These are phyloP conservation scores for Orbilia brochopaga DNA, from an alignment of 2,329 filamentous ascomycete genomes.

Conservation along the genomic window DNA sequence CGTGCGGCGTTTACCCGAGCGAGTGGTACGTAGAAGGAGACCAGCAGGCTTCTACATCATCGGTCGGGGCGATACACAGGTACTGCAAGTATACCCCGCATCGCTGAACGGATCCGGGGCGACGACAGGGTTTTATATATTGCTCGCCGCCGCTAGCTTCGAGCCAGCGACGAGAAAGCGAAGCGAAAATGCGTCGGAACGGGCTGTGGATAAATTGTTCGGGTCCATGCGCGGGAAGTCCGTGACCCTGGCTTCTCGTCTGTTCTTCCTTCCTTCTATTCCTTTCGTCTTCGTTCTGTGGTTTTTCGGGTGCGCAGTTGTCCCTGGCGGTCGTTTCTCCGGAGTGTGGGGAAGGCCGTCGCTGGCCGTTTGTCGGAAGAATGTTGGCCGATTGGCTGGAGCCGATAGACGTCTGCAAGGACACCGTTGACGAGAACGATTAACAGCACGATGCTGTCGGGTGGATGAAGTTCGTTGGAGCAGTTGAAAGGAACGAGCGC, in stretches of 20 bases:
- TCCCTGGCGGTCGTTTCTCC: slow-evolving; percentile 5
- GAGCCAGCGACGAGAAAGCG: slow-evolving; percentile 1
- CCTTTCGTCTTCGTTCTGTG: neutral
- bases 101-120: slow-evolving; percentile 18
- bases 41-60: neutral
- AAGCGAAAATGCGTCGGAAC: slow-evolving; percentile 15
- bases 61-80: slow-evolving; percentile 20
- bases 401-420: neutral
- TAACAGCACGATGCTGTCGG: too few species aligned
- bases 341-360: slow-evolving; percentile 37
- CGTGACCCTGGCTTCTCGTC: slow-evolving; percentile 3
- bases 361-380: slow-evolving; percentile 36
- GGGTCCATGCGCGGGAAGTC: slow-evolving; percentile 30
- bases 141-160: slow-evolving; percentile 1
- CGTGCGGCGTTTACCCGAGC: too few species aligned
- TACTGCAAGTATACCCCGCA: slow-evolving; percentile 20
- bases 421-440: too few species aligned
- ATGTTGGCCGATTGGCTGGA: slow-evolving; percentile 40
- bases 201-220: slow-evolving; percentile 37
- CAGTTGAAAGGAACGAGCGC: too few species aligned
- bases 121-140: slow-evolving; percentile 43
- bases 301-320: neutral
- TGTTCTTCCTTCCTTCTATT: neutral
- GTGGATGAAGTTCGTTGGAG: too few species aligned
- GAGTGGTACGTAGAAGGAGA: too few species aligned